These are phyloP conservation scores for Penicillium samsonianum DNA, from an alignment of 495 filamentous ascomycete genomes.

Conservation along the genomic window DNA sequence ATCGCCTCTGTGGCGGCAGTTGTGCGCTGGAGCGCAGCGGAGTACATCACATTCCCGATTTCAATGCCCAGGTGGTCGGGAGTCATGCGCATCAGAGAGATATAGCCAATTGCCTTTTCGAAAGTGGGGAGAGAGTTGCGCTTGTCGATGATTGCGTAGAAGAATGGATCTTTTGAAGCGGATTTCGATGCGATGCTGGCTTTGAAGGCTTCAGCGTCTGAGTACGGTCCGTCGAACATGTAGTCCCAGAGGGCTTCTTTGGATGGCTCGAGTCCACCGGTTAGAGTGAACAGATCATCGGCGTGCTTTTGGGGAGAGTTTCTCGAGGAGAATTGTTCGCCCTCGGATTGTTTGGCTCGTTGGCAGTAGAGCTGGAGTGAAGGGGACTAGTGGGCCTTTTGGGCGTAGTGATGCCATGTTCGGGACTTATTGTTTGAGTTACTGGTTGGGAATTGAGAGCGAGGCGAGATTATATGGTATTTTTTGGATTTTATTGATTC, in stretches of 20 bases:
- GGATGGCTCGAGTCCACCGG: conserved; percentile 36
- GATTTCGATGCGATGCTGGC: conserved; percentile 28
- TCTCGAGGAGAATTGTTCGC: conserved; percentile 41
- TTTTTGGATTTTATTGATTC: background rate
- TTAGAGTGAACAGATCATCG: conserved; percentile 39
- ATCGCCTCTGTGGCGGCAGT: conserved; percentile 52
- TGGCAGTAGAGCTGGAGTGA: conserved; percentile 25
- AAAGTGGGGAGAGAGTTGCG: conserved; percentile 9
- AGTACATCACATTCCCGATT: conserved; percentile 53
- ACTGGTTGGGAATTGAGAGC: background rate
- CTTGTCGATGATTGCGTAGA: conserved; percentile 45
- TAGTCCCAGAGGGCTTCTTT: conserved; percentile 47
- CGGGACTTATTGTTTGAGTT: background rate
- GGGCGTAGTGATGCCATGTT: conserved; percentile 16
- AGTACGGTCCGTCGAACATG: conserved; percentile 44
- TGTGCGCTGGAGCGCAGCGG: conserved; percentile 47
- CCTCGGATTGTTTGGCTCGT: conserved; percentile 26
- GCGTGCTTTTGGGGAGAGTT: conserved; percentile 39
- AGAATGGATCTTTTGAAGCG: conserved; percentile 35
- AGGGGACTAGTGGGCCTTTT: conserved; percentile 26
- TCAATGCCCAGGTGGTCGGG: conserved; percentile 44
- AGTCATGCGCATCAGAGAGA: conserved; percentile 46
- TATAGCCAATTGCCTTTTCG: conserved; percentile 40
- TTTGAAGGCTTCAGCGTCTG: conserved; percentile 34
- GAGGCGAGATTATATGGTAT: background rate